These are phyloP conservation scores for Selaginella moellendorffii DNA, from an alignment of 75 land plant species.

Conservation along the genomic window DNA sequence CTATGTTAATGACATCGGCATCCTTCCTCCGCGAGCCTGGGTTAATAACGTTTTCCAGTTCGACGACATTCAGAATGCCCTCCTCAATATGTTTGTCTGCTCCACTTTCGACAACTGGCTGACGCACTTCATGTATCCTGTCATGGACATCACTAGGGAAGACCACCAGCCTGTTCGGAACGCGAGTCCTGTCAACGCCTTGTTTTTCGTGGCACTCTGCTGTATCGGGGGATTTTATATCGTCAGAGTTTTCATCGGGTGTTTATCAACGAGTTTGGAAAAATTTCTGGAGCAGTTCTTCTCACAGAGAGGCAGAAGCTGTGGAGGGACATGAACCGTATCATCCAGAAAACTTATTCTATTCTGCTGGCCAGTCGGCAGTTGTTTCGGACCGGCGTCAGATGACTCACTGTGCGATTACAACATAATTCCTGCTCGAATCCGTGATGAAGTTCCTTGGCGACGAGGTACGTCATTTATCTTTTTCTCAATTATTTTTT, in stretches of 20 bases:
- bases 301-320: conserved; percentile 28
- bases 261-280: conserved; percentile 28
- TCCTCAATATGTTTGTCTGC: conserved; percentile 20
- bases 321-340: conserved; percentile 25
- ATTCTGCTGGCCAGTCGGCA: conserved; percentile 2
- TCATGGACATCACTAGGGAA: conserved; percentile 18
- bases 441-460: conserved; percentile 14
- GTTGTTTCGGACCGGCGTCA: neutral
- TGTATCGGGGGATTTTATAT: conserved; percentile 18
- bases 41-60: conserved; percentile 16
- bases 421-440: conserved; percentile 11
- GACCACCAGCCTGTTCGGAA: conserved; percentile 13
- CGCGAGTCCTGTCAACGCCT: conserved; percentile 9
- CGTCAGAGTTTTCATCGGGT: conserved; percentile 23
- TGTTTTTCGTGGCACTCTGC: conserved; percentile 16
- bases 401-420: conserved; percentile 5
- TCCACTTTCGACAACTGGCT: conserved; percentile 25
- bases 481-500: no score
- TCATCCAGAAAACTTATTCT: conserved; percentile 17
- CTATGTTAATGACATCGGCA: conserved; percentile 13
- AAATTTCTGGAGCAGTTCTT: conserved; percentile 22
- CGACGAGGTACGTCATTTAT: no score
- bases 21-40: conserved; percentile 17
- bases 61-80: conserved; percentile 18
- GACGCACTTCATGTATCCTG: conserved; percentile 13